Conservation (phyloP, 129 eudicot species). For the Helichrysum umbraculigerum region DNA sequence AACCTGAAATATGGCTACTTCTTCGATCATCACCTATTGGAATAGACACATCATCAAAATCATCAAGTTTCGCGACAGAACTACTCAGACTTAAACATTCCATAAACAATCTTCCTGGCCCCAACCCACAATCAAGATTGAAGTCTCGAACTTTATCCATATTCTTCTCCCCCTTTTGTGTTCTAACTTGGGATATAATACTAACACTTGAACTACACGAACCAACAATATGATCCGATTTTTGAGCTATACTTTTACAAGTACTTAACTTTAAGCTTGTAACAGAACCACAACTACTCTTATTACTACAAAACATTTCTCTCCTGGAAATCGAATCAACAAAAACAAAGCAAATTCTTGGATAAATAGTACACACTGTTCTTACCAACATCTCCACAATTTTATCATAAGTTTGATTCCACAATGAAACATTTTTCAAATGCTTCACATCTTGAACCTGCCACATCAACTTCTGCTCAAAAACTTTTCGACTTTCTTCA, state of each 20-base stretch:
- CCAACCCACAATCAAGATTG: conserved; percentile 65
- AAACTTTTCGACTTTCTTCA: conserved; percentile 62
- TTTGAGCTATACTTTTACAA: conserved; percentile 36
- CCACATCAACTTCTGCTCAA: conserved; percentile 84
- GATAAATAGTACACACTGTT: conserved; percentile 69
- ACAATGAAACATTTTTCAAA: conserved; percentile 61
- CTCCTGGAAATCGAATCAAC: conserved; percentile 43
- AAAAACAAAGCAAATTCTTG: conserved; percentile 54
- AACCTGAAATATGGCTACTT: conserved; percentile 67
- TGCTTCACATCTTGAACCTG: conserved; percentile 81
- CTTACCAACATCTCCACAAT: conserved; percentile 73
- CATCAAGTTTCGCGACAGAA: conserved; percentile 61
- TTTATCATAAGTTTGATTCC: conserved; percentile 87
- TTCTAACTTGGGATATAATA: conserved; percentile 36
- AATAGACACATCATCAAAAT: conserved; percentile 42
- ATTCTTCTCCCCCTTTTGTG: conserved; percentile 40
- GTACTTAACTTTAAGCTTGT: conserved; percentile 35
- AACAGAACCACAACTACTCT: conserved; percentile 26
- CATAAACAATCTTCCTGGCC: conserved; percentile 78
- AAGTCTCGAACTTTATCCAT: conserved; percentile 49
- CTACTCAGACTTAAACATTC: conserved; percentile 79
- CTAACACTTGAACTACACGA: conserved; percentile 36
- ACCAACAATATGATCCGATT: conserved; percentile 30
- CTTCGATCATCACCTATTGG: conserved; percentile 48
- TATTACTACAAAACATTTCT: conserved; percentile 27